Percentiles rank a stretch among this genome's conserved stretches.
Evolutionary conservation across 2,329 filamentous ascomycete species (phyloP).

Genomic region (Trichoderma oligosporum): DNA sequence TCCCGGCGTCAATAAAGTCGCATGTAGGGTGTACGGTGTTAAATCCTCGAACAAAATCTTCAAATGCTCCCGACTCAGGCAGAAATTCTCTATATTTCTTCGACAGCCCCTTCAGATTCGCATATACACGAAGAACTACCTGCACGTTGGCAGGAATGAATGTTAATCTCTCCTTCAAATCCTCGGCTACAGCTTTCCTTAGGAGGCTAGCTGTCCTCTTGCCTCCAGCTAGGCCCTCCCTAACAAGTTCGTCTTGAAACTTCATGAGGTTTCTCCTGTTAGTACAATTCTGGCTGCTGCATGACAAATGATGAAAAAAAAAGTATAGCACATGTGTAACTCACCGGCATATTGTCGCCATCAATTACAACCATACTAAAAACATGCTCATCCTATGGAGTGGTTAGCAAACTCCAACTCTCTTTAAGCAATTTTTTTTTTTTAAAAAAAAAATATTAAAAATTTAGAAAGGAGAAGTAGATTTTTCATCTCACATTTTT

Average conservation of each 20-base stretch:
- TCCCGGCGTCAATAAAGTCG: constrained; percentile 41
- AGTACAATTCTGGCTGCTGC: not conserved
- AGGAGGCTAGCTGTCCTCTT: constrained; percentile 29
- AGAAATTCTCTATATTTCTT: constrained; percentile 35
- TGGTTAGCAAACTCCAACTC: not conserved
- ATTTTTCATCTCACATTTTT: not conserved
- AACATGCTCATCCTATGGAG: constrained; percentile 22
- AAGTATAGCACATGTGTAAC: not conserved
- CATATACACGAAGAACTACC: constrained; percentile 36
- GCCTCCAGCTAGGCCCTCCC: constrained; percentile 31
- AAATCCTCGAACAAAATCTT: constrained; percentile 39
- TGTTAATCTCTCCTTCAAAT: constrained; percentile 13
- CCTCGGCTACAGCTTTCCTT: constrained; percentile 25
- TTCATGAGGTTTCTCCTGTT: constrained; percentile 19
- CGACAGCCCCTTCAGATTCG: constrained; percentile 36
- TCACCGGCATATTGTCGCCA: constrained; percentile 38
- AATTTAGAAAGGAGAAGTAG: no score
- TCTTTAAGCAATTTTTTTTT: not conserved
- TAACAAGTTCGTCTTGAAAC: constrained; percentile 35
- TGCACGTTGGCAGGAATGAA: constrained; percentile 24
- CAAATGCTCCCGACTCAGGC: constrained; percentile 25
- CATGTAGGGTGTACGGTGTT: constrained; percentile 37
- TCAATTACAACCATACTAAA: constrained; percentile 38
- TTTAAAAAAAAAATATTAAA: no score
- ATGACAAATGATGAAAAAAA: no score